Conservation (phyloP, 768 basidiomycete genomes). For the Tylopilus intermedius region DNA sequence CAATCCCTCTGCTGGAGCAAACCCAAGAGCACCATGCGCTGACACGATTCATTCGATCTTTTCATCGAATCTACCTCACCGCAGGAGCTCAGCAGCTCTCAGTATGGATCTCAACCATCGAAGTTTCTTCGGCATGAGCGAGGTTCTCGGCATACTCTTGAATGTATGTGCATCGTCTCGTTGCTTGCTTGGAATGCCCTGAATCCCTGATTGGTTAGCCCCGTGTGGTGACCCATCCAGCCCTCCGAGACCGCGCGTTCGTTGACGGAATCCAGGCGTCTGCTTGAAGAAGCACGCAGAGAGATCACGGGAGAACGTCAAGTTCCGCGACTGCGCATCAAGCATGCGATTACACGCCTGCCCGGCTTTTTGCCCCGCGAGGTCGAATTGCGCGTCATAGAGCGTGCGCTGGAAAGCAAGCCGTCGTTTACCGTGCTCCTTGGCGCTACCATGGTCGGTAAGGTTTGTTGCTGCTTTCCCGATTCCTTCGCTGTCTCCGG, state of each 20-base stretch:
- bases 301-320: conserved; percentile 70
- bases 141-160: conserved; percentile 68
- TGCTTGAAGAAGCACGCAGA: conserved; percentile 72
- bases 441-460: conserved; percentile 78
- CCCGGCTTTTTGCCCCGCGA: conserved; percentile 71
- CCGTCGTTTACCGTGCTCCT: conserved; percentile 79
- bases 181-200: neutral
- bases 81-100: conserved; percentile 55
- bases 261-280: conserved; percentile 68
- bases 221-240: conserved; percentile 33
- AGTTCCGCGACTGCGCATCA: conserved; percentile 58
- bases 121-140: conserved; percentile 75
- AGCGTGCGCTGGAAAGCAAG: conserved; percentile 58
- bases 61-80: conserved; percentile 62
- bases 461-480: conserved; percentile 21
- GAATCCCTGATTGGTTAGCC: conserved; percentile 8
- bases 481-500: neutral
- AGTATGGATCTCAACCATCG: conserved; percentile 60
- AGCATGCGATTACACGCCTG: conserved; percentile 73
- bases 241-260: conserved; percentile 76
- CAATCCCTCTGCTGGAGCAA: conserved; percentile 20
- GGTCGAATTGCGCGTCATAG: conserved; percentile 60
- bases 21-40: conserved; percentile 29
- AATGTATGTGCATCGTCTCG: conserved; percentile 43
- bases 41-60: conserved; percentile 68